Conservation (phyloP, 2,329 filamentous ascomycete species). For the Claviceps lovelessii region DNA sequence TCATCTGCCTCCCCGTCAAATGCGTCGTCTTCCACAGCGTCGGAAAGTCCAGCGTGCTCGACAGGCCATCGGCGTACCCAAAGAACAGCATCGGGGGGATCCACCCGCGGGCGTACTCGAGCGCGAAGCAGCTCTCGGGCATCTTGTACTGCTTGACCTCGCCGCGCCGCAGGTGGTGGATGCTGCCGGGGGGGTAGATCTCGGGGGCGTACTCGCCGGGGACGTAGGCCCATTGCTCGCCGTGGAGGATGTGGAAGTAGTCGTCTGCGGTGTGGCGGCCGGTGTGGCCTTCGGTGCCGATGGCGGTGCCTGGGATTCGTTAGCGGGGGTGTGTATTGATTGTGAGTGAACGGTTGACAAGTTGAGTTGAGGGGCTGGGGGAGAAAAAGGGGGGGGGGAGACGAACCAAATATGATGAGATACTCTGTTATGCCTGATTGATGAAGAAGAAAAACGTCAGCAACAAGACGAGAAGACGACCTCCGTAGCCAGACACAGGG, state of each 20-base stretch:
- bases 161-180: slow-evolving; percentile 60
- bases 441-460: too few species aligned
- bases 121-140: slow-evolving; percentile 60
- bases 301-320: slow-evolving; percentile 39
- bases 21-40: slow-evolving; percentile 68
- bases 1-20: slow-evolving; percentile 64
- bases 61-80: slow-evolving; percentile 68
- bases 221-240: slow-evolving; percentile 62
- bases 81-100: slow-evolving; percentile 89
- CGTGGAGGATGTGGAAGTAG: slow-evolving; percentile 82
- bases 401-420: slow-evolving; percentile 63
- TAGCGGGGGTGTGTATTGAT: too few species aligned
- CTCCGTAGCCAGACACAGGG: too few species aligned
- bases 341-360: too few species aligned
- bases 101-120: slow-evolving; percentile 78
- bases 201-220: slow-evolving; percentile 53
- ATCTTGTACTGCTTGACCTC: slow-evolving; percentile 72
- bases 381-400: too few species aligned
- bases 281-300: slow-evolving; percentile 77
- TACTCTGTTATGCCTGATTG: slow-evolving; percentile 80
- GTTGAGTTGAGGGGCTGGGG: too few species aligned
- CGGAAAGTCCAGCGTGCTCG: slow-evolving; percentile 66
- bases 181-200: slow-evolving; percentile 52
- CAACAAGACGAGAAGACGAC: too few species aligned
- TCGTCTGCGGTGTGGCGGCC: slow-evolving; percentile 86